Evolutionary conservation across 2,329 filamentous ascomycete species (phyloP).

Genomic region (Cladosporium phlei): DNA sequence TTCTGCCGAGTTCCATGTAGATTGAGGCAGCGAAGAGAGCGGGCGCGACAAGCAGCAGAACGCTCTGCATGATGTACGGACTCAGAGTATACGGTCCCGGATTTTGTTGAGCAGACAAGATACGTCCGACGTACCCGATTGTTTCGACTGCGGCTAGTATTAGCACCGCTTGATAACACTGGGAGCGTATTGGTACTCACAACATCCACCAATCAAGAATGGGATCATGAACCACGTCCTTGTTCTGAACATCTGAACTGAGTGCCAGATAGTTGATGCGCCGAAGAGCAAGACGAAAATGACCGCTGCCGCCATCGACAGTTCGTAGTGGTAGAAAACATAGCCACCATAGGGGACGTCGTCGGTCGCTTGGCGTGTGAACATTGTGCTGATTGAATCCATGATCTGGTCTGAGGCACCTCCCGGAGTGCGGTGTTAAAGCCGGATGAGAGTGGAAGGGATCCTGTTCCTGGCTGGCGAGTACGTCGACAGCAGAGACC

Average conservation of each 20-base stretch:
- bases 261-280: constrained; percentile 33
- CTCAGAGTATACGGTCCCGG: constrained; percentile 32
- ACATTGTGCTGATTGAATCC: constrained; percentile 12
- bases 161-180: neutral
- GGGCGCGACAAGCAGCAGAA: constrained; percentile 47
- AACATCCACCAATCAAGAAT: constrained; percentile 49
- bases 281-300: constrained; percentile 30
- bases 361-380: neutral
- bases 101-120: constrained; percentile 38
- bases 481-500: neutral
- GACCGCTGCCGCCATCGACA: constrained; percentile 25
- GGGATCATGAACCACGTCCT: constrained; percentile 50
- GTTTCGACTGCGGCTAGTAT: constrained; percentile 40
- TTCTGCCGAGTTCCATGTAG: constrained; percentile 47
- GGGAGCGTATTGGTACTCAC: constrained; percentile 34
- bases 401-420: neutral
- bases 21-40: constrained; percentile 48
- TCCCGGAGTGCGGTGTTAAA: neutral
- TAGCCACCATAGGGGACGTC: constrained; percentile 16
- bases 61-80: constrained; percentile 40
- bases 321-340: constrained; percentile 25
- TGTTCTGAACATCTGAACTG: constrained; percentile 34
- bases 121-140: constrained; percentile 50
- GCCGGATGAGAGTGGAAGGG: neutral
- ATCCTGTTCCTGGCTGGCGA: neutral